Evolutionary conservation across 805 yeast genomes (phyloP), one percentile per base, ranked within the genome.

Genomic region (Suhomyces sp.): DNA sequence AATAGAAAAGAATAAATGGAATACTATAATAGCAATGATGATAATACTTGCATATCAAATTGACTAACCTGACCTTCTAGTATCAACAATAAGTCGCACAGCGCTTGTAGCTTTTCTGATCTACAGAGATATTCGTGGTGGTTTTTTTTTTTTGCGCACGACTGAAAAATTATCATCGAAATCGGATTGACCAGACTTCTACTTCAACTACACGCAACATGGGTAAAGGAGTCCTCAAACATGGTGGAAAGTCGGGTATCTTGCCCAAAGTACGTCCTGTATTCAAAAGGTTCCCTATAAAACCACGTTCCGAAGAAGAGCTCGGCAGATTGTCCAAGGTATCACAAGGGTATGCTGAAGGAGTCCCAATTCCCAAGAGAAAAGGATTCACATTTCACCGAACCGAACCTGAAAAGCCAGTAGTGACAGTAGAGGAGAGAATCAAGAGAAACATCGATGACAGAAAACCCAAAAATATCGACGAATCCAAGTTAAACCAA

Each of bases 201-300:
- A 15, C 22, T 17, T 29, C 29, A 22, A 24, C 26, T 23, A 17
- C 19, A 42, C n/a, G 31, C 46, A 49, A 13, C 48, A 79, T 81
- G 80, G 79, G 83, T 49, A 81, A 79, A 59, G 76, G 82, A 50
- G 73, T 76, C 24, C 62, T 80, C 46, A 80, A 74, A 60, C 75
- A 70, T 63, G 84, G 84, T 29, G 84, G 84, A 13, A 87, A 87
- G 69, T 86, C 93, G 47, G 97, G 97, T 66, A 77, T 89, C 48
- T 77, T 92, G 58, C 97, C 97, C 47, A 76, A 73, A 51, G 85
- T 89, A 8, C 85, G 96, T 62, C 82, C 85, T 40, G 84, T 90
- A 29, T 83, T 92, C 71, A 88, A 85, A 61, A 56, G 66, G 17
- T 81, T 82, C 51, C 89, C 91, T 4, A 75, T 78, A 47, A 78